A percentile compares a stretch with the other conserved stretches of the same genome.
Evolutionary conservation across 768 basidiomycete species (phyloP).

Genomic region (Agaricus subrufescens): DNA sequence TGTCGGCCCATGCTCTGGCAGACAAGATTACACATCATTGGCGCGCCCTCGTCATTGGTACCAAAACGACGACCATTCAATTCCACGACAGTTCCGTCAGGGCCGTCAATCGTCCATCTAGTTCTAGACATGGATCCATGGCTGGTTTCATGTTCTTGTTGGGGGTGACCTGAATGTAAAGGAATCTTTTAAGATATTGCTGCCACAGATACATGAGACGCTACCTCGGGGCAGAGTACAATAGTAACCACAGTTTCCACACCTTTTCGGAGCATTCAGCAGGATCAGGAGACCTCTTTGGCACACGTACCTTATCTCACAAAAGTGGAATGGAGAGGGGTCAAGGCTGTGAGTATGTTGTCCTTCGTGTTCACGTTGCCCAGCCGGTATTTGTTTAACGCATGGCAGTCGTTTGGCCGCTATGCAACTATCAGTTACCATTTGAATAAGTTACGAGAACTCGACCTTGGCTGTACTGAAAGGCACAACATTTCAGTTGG

Average conservation of each 20-base stretch:
- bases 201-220: not conserved
- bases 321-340: conserved; percentile 45
- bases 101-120: conserved; percentile 52
- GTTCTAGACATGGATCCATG: conserved; percentile 62
- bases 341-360: conserved; percentile 45
- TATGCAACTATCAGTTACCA: conserved; percentile 16
- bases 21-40: conserved; percentile 58
- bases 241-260: conserved; percentile 52
- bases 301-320: conserved; percentile 37
- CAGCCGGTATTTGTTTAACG: conserved; percentile 39
- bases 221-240: conserved; percentile 54
- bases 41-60: conserved; percentile 50
- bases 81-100: conserved; percentile 44
- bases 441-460: not conserved
- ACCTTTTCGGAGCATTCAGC: conserved; percentile 26
- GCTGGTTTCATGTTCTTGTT: conserved; percentile 56
- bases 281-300: not conserved
- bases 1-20: conserved; percentile 55
- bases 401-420: conserved; percentile 49
- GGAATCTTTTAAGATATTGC: not conserved
- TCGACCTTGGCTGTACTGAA: conserved; percentile 51
- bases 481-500: not conserved
- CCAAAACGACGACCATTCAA: conserved; percentile 53
- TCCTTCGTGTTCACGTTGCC: conserved; percentile 38
- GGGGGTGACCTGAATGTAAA: conserved; percentile 44